Base-by-base conservation (phyloP, 352 stramenopile species). In the Bremia lactucae region DNA sequence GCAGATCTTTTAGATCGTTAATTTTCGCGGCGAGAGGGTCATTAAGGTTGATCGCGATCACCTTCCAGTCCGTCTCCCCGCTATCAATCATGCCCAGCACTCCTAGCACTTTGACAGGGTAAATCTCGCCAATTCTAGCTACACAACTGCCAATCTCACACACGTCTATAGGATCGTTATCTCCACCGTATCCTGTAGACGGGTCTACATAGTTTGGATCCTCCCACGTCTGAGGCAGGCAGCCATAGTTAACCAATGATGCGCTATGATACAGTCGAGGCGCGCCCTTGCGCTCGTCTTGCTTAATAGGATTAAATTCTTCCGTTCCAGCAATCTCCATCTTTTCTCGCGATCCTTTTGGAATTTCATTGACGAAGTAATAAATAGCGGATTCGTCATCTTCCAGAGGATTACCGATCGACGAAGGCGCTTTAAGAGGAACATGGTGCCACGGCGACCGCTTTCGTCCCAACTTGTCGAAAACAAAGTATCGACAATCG, bases 161-260 rank as follows among this genome's bases (percentile, higher is more conserved):
- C 28, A 99, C 95, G 74, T 99, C 96, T 37, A 99, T 91, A 9
- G 96, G 96, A 81, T 99, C 96, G 58, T 98, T 95, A 65, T 99
- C 96, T 18, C 96, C 80, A 18, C 78, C 74, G 47, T 70, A 84
- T 36, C 92, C 89, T 25, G 97, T 90, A 50, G 84, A 71, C 2
- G 82, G 79, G 60, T 99, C 90, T 41, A 98, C 75, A 37, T 96
- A 79, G 39, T 90, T 90, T 4, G 96, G 96, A 62, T 99, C 94
- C 65, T 99, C 96, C 96, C 96, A 99, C 2, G 96, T 99, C 68
- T 99, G 96, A 33, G 96, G 96, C 45, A 99, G 59, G 52, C 84
- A 97, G 42, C 96, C 96, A 56, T 99, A 99, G 70, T 99, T 99
- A 58, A 90, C 73, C 14, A 93, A 59, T 20, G 80, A 90, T 21